Base-by-base conservation (phyloP, 2,329 filamentous ascomycete species). In the Ascochyta viciae-villosae region DNA sequence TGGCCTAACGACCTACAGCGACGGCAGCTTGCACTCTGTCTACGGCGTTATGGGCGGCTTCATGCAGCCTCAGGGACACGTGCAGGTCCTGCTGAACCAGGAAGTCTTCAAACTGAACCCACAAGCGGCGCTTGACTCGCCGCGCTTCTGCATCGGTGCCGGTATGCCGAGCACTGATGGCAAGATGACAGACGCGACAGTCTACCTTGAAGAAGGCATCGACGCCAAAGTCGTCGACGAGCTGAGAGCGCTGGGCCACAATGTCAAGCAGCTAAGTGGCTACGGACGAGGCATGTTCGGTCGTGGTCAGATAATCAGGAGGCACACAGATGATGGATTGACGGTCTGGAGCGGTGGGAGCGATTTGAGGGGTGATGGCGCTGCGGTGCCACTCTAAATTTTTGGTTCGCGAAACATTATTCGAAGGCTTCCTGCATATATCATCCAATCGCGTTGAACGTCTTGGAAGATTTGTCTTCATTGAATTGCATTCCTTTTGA, bases 31-130 rank as follows among this genome's bases (percentile, higher is more conserved):
- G 53, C 91, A 96, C 74, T 89, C 87, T 4, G 90, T 96, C 0
- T 97, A 94, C 68, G 95, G 95, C 49, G 94, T 98, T 57, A 98
- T 98, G 95, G 95, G 95, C 48, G 94, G 92, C 2, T 98, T 96
- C 77, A 98, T 98, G 90, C 95, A 99, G 78, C 95, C 95, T 0
- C 95, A 98, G 76, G 95, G 94, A 22, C 95, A 98, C 58, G 88
- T 98, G 0, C 95, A 98, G 76, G 92, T 96, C 0, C 78, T 99
- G 9, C 81, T 98, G 2, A 96, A 96, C 63, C 93, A 96, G 84
- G 77, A 96, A 0, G 86, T 92, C 0, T 96, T 93, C 66, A 87
- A 87, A 1, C 82, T 92, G 49, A 89, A 88, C 60, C 92, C 93
- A 0, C 95, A 99, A 76, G 87, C 91, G 56, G 92, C 94, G 3